Evolutionary conservation across 495 filamentous ascomycete species (phyloP), one percentile per base, ranked within the genome.

Genomic region (Cercophora scortea): DNA sequence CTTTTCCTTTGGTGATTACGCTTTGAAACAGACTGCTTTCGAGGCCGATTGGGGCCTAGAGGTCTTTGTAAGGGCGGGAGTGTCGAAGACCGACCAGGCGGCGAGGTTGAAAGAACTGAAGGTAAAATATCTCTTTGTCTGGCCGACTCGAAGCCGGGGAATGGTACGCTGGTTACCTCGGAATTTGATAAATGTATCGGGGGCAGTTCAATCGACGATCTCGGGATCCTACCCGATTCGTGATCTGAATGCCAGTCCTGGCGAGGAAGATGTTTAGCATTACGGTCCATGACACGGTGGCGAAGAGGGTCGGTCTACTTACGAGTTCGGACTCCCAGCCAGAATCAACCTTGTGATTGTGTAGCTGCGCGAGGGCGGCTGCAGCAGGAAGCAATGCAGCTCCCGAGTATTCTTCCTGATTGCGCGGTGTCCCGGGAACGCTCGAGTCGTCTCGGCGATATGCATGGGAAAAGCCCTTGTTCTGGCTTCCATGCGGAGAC

Each of bases 241-340:
- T 78, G 81, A 47, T 91, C 87, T 25, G 87, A 90, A 61, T 82
- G 76, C 61, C 79, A 82, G 50, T 86, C 87, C 86, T 89, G 58
- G 4, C 8, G 19, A 18, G 25, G 19, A 32, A 47, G 17, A 51
- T 3, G 12, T 57, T 76, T 56, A 70, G 62, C 38, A 63, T 52
- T 47, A 39, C 33, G 43, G 6, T 48, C 55, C 51, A 36, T 12
- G 17, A n/a, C 45, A 32, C 1, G 42, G 25, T 25, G 25, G 15
- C 45, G 38, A 40, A 32, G 15, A 38, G 16, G 18, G 10, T 46
- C 42, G 25, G 25, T 25, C 2, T 19, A 79, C 80, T 71, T 75
- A 94, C 89, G 71, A 79, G 78, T 62, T 94, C 90, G 8, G 87
- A 86, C 25, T 91, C 89, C 86, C 86, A 94, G 53, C 90, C 89